Conservation (phyloP, 1,284 basidiomycete species). For the Ceratobasidium sp. region DNA sequence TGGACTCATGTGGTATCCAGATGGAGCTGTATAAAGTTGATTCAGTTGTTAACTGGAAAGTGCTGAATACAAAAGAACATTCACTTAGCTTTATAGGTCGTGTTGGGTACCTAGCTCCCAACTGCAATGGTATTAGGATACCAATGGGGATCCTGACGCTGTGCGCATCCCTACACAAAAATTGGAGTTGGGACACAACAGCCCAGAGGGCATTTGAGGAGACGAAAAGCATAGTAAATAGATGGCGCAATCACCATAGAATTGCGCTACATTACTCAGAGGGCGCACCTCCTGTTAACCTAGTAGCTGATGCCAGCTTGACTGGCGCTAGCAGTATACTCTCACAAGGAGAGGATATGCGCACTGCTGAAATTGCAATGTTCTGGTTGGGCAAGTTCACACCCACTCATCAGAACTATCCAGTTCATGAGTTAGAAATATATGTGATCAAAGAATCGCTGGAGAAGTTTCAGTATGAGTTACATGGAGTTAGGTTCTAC, state of each 20-base stretch:
- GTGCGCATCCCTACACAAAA: slow-evolving; percentile 52
- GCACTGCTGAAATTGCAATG: slow-evolving; percentile 49
- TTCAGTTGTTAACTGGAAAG: slow-evolving; percentile 45
- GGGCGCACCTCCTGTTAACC: slow-evolving; percentile 49
- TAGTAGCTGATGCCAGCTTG: slow-evolving; percentile 51
- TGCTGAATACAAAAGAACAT: slow-evolving; percentile 45
- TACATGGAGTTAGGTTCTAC: slow-evolving; percentile 57
- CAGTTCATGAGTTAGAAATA: slow-evolving; percentile 60
- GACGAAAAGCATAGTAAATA: slow-evolving; percentile 54
- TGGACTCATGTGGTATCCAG: slow-evolving; percentile 55
- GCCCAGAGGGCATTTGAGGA: slow-evolving; percentile 59
- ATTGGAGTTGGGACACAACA: slow-evolving; percentile 56
- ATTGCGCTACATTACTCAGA: slow-evolving; percentile 52
- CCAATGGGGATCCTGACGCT: slow-evolving; percentile 52
- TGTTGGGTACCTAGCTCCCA: slow-evolving; percentile 43
- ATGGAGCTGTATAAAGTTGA: slow-evolving; percentile 47
- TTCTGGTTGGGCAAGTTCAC: slow-evolving; percentile 61
- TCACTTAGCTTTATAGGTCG: slow-evolving; percentile 44
- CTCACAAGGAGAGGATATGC: slow-evolving; percentile 51
- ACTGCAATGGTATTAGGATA: slow-evolving; percentile 29
- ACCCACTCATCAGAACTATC: slow-evolving; percentile 59
- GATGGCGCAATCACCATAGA: slow-evolving; percentile 51
- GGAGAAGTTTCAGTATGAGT: slow-evolving; percentile 57
- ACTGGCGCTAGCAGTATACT: slow-evolving; percentile 51
- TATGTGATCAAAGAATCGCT: slow-evolving; percentile 60